Evolutionary conservation across 2,329 filamentous ascomycete species (phyloP), one percentile per base, ranked within the genome.

Genomic region (Calonectria honghensis): DNA sequence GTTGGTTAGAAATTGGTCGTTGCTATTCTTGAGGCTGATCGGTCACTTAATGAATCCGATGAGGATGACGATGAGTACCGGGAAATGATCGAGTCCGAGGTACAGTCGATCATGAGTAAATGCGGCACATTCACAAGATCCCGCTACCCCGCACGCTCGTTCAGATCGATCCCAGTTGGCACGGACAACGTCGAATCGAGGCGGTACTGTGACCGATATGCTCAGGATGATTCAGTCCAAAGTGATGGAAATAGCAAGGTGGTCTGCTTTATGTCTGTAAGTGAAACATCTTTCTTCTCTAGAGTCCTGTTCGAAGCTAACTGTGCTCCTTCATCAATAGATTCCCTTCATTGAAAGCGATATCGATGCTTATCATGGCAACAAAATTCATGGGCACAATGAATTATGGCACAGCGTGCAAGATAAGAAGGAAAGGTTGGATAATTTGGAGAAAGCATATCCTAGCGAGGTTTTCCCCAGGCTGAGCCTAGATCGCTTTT

Each of bases 301-400:
- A n/a, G 9, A 6, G 24, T 18, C 18, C 2, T 48, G 9, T 20
- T 24, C 39, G 32, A n/a, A 16, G 1, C 37, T 65, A 50, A 65
- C 13, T 10, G 0, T 18, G 48, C 1, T 13, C 3, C 32, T 18
- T 11, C 10, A 20, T 35, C 14, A 14, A 18, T 18, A 65, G 61
- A 65, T 65, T 2, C 61, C 61, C 20, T 50, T 48, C 16, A 65
- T 65, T 20, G 61, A 65, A 35, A 65, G 41, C 14, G 61, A 65
- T 13, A 24, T 65, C 7, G 18, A 64, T 48, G 24, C 18, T 5
- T 2, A 48, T 10, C 4, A 48, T 48, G 24, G 41, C 2, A 45
- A 31, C 16, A 41, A 48, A 31, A 48, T 29, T 27, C 51, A 54
- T 7, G 31, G 31, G n/a, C 14, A 64, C 18, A 14, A 16, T 9